Evolutionary conservation across 768 basidiomycete genomes (phyloP), one percentile per base, ranked within the genome.

Genomic region (Mycena rosella): DNA sequence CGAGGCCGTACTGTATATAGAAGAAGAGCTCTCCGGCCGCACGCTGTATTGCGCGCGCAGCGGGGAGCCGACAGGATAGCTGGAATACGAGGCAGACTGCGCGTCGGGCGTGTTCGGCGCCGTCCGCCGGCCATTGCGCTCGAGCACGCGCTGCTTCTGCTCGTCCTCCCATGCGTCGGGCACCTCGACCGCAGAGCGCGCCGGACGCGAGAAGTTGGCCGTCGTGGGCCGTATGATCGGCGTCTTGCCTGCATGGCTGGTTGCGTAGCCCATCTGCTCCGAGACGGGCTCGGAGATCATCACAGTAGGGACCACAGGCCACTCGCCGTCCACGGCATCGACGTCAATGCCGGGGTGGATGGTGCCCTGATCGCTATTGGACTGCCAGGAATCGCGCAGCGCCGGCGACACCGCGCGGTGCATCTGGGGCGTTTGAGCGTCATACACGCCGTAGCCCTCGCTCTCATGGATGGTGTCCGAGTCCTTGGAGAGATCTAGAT

Each of bases 191-290:
- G 77, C 77, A 20, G 85, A 83, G 24, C 86, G 85, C 59, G 86
- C 84, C 51, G 91, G 90, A 54, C 90, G 81, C 26, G 92, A 92
- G 72, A 89, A 92, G 74, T 91, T 92, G 32, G 84, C 75, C 17
- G 81, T 81, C 7, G 83, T 80, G n/a, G 82, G 81, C 52, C 74
- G 76, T 49, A 83, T 77, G 38, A 87, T 82, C 9, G 86, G 85
- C 51, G 81, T 79, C 24, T 85, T 82, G 44, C 77, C 80, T 9
- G 74, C 67, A 44, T 66, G 73, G 52, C 60, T 63, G 32, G 71
- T 60, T 47, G 71, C 55, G 36, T 71, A 71, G 24, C 69, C 68
- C 36, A 59, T 58, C 17, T 70, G 65, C 53, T 77, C 78, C 36
- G 76, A 68, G 11, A 73, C 72, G 9, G 84, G 83, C 3, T 82